Percentiles rank a stretch among this genome's conserved stretches.
These are phyloP conservation scores for Nicotiana attenuata DNA, from an alignment of 257 asterid species.

Conservation along the genomic window DNA sequence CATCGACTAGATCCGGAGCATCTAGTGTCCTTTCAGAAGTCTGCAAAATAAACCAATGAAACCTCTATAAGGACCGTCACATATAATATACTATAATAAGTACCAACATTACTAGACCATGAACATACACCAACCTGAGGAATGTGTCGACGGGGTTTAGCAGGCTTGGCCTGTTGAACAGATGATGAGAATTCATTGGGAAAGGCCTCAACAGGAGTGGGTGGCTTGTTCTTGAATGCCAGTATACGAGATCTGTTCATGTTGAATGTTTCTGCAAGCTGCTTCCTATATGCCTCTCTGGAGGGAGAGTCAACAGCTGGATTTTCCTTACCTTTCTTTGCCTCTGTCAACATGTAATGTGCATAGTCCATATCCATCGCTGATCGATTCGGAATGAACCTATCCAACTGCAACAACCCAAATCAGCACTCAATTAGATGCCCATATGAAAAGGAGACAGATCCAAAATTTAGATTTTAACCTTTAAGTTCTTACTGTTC, in stretches of 20 bases:
- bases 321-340: slow-evolving; percentile 66
- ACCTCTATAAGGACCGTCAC: not conserved
- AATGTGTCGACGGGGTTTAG: slow-evolving; percentile 61
- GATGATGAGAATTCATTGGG: slow-evolving; percentile 34
- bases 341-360: slow-evolving; percentile 62
- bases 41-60: slow-evolving; percentile 4
- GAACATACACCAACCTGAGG: slow-evolving; percentile 49
- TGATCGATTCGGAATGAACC: slow-evolving; percentile 75
- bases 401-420: slow-evolving; percentile 48
- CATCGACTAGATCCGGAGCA: slow-evolving; percentile 23
- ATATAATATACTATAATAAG: too few species aligned
- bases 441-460: not conserved
- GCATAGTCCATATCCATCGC: slow-evolving; percentile 75
- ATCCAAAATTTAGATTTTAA: too few species aligned
- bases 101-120: not conserved
- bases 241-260: slow-evolving; percentile 64
- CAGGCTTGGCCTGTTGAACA: slow-evolving; percentile 41
- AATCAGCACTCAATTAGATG: not conserved
- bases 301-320: slow-evolving; percentile 48
- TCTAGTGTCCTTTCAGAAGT: slow-evolving; percentile 21
- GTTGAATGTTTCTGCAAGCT: slow-evolving; percentile 62
- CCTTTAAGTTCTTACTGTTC: too few species aligned
- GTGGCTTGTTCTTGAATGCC: slow-evolving; percentile 72
- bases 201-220: slow-evolving; percentile 40
- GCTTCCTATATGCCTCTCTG: slow-evolving; percentile 69